Evolutionary conservation across 1,284 basidiomycete species (phyloP), one percentile per base, ranked within the genome.

Genomic region (Garcileccinum viscosum): DNA sequence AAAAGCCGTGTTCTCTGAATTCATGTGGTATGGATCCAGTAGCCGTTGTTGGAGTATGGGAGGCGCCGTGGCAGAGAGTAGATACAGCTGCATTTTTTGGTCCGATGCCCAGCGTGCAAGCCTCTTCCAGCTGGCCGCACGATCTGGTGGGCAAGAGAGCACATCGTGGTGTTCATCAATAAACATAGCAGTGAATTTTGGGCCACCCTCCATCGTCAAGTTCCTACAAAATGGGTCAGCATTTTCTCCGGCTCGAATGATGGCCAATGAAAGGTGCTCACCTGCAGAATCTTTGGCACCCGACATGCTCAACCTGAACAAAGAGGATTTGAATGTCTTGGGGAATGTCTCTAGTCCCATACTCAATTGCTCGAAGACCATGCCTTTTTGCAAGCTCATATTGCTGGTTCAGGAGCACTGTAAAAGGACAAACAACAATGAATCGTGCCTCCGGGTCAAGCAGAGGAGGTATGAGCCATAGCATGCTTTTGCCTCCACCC

Each of bases 271-370:
- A 47, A 38, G 32, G 17, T 33, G 9, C 47, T 56, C 5, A 65
- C 62, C 56, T 3, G 50, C 32, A 11, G 27, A 67, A 56, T 3
- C 65, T 65, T 42, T 1, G 30, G 17, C 50, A 59, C 35, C 65
- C 53, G 0, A 72, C n/a, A 5, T 72, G 63, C 30, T 72, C 71
- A 3, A 72, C 71, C 35, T 72, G 71, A n/a, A 70, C 9, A 1
- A 72, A 72, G 1, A 72, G 42, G 4, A 65, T 61, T n/a, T 70
- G 71, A 5, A 65, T 30, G 4, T 17, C 2, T 5, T 2, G 4
- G 0, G 30, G 3, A 24, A 58, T 69, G 33, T 19, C 24, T 9
- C 33, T 24, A 5, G 3, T 14, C 5, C 37, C 35, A 14, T 60
- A 69, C 14, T 40, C 9, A 44, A 56, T 4, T 42, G 58, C 62